Conservation (phyloP, 148 eudicot genomes). For the Nepenthes mirabilis region DNA sequence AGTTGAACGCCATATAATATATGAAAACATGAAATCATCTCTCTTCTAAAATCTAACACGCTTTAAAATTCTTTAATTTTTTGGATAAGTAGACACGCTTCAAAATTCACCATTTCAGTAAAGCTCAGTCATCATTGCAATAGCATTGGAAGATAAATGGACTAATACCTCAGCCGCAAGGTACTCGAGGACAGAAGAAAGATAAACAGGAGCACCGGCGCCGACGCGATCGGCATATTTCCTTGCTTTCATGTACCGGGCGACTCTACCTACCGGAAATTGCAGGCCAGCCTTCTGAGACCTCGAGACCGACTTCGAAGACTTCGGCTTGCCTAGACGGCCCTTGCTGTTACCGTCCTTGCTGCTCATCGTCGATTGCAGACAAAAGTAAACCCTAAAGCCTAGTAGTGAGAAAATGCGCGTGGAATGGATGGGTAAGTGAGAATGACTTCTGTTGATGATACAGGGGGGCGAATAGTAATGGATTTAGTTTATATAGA, state of each 20-base stretch:
- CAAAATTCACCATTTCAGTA: background rate
- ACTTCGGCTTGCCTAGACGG: constrained; percentile 18
- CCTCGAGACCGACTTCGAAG: constrained; percentile 21
- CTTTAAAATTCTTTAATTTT: too few relatives aligned
- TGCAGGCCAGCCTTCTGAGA: constrained; percentile 24
- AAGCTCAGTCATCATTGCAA: background rate
- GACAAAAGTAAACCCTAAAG: too few relatives aligned
- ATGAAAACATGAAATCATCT: too few relatives aligned
- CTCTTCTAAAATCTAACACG: too few relatives aligned
- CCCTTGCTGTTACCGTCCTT: constrained; percentile 11
- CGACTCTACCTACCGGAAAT: constrained; percentile 25
- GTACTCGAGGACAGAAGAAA: constrained; percentile 22
- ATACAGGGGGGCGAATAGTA: too few relatives aligned
- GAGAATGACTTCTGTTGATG: too few relatives aligned
- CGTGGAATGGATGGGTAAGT: too few relatives aligned
- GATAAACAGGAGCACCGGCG: constrained; percentile 14
- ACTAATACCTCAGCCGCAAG: constrained; percentile 21
- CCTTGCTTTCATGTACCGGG: constrained; percentile 19
- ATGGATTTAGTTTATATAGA: too few relatives aligned
- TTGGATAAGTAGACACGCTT: too few relatives aligned
- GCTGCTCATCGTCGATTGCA: background rate
- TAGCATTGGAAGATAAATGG: background rate
- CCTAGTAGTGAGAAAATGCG: too few relatives aligned
- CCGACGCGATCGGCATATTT: constrained; percentile 12
- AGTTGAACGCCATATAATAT: too few relatives aligned